Conservation (phyloP, 2,329 filamentous ascomycete species). For the Cladorrhinum sp. region DNA sequence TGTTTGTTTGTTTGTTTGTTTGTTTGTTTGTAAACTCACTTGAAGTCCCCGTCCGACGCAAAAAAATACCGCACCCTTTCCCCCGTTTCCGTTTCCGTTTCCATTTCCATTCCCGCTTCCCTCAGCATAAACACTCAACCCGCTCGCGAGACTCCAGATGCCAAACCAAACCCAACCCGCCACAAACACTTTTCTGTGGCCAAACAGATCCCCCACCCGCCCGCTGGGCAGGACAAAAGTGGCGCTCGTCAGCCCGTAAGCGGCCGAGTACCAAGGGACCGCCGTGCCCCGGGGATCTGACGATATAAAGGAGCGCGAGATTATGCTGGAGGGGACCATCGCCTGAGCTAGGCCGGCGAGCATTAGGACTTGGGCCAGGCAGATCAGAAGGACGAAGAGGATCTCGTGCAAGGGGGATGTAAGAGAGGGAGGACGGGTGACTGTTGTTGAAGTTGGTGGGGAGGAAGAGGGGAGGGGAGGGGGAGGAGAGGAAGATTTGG, state of each 20-base stretch:
- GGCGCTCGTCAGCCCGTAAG: conserved; percentile 54
- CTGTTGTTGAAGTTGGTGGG: not conserved
- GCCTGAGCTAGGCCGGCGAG: conserved; percentile 47
- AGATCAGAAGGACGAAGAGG: conserved; percentile 40
- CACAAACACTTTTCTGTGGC: conserved; percentile 54
- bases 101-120: no score
- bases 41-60: conserved; percentile 28
- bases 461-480: not conserved
- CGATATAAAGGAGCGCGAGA: conserved; percentile 43
- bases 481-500: not conserved
- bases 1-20: not conserved
- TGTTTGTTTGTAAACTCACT: conserved; percentile 8
- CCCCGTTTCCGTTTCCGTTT: no score
- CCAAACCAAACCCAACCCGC: conserved; percentile 54
- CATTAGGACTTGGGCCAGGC: conserved; percentile 43
- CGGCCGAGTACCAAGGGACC: conserved; percentile 56
- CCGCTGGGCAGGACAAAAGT: conserved; percentile 58
- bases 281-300: conserved; percentile 38
- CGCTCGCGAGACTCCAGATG: conserved; percentile 49
- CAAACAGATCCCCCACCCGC: conserved; percentile 55
- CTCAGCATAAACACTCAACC: no score
- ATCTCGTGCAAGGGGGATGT: conserved; percentile 29
- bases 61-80: conserved; percentile 29
- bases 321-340: conserved; percentile 47
- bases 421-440: conserved; percentile 24